Base-by-base conservation (phyloP, 73 alveolate genomes). In the Uronychia setigera region DNA sequence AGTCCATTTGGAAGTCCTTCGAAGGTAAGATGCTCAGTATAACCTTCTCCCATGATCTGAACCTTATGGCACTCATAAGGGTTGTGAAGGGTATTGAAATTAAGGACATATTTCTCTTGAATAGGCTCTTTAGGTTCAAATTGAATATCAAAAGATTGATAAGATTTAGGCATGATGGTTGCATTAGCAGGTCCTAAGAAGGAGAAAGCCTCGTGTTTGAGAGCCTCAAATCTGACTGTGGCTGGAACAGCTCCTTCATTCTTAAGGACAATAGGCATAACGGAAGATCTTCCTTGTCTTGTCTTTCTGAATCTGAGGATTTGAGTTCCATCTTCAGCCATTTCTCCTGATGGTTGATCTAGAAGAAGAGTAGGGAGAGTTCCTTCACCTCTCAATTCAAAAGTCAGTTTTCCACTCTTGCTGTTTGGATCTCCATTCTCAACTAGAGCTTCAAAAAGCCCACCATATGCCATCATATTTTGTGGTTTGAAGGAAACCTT, bases 301-400 rank as follows among this genome's bases (percentile, higher is more conserved):
- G 98, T 97, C 95, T 94, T 98, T 77, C 96, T 95, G 89, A 98
- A 97, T 87, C 92, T 98, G 31, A 98, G 94, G 1, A 94, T 82
- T 30, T 99, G 99, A 35, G 97, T 97, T 76, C 99, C 99, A 92
- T 97, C 99, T 28, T 93, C 95, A 33, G 95, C 91, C 87, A 93
- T 93, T 89, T 90, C 92, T 34, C 93, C 99, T 80, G 94, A 91
- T 0, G 99, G 99, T 58, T 97, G 91, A 80, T 96, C 98, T 80
- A 96, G 92, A 90, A 94, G 87, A 58, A 98, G 82, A 14, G 99
- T 98, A 27, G 99, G 99, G 35, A 98, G 95, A 25, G 99, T 98
- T 32, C 99, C 99, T 92, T 98, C 99, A 46, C 99, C 99, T 95
- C 99, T 96, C 77, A 98, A 88, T 86, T 98, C 99, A 82, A 98